A percentile compares a stretch with the other conserved stretches of the same genome.
phyloP scores from a whole-genome alignment of 1,284 basidiomycete species.

The Trametes polyzona region DNA sequence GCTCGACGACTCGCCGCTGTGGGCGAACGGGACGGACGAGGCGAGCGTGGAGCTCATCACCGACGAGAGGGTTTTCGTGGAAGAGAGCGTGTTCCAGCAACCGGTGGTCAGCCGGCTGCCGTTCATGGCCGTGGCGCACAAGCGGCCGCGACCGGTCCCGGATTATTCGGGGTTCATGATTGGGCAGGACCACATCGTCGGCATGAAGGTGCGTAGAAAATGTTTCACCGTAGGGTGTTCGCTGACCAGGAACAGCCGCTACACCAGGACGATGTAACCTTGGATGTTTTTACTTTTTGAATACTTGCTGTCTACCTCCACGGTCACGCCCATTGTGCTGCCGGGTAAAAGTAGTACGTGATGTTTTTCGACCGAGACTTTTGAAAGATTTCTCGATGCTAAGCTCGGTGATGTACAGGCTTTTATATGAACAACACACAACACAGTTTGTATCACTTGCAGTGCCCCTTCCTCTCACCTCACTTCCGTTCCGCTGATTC shows the following conservation, averaged over 20 bases:
- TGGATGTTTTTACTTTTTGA: conserved; percentile 36
- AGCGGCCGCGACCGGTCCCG: background rate
- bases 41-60: background rate
- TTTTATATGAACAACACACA: no score
- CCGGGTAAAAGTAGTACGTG: no score
- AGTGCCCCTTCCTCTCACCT: no score
- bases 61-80: background rate
- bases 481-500: no score
- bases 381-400: no score
- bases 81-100: conserved; percentile 2
- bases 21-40: background rate
- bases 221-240: no score
- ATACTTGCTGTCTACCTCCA: no score
- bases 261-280: conserved; percentile 30
- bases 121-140: background rate
- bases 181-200: conserved; percentile 20
- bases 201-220: conserved; percentile 19
- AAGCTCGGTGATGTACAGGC: no score
- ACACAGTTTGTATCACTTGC: no score
- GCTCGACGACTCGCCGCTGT: conserved; percentile 11
- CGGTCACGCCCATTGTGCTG: no score
- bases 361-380: no score
- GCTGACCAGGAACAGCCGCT: conserved; percentile 2
- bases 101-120: conserved; percentile 19
- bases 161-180: conserved; percentile 23